Evolutionary conservation across 495 filamentous ascomycete genomes (phyloP).

Genomic region (Tricharina praecox): DNA sequence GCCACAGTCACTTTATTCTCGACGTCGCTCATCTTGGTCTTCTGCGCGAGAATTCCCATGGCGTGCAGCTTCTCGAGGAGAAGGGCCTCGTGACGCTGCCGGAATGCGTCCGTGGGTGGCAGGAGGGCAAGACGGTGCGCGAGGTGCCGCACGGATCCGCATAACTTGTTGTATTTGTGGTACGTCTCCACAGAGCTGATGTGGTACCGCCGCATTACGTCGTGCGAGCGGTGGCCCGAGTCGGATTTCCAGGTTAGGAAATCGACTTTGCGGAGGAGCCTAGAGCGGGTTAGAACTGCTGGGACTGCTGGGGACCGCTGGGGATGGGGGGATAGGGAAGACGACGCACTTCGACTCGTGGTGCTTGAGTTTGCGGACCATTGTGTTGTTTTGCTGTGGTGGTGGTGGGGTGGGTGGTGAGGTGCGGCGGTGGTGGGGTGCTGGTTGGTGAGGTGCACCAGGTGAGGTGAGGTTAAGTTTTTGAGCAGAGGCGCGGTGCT

Average conservation of each 20-base stretch:
- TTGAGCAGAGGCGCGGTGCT: no score
- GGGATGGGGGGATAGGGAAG: conserved; percentile 3
- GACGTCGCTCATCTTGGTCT: conserved; percentile 57
- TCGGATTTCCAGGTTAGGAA: conserved; percentile 88
- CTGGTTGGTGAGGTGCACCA: conserved; percentile 7
- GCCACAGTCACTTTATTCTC: conserved; percentile 76
- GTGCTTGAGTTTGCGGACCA: conserved; percentile 85
- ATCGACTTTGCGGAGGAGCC: conserved; percentile 78
- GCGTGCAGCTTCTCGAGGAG: conserved; percentile 77
- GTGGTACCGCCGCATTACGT: conserved; percentile 66
- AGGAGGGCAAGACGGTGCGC: conserved; percentile 72
- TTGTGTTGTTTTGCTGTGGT: conserved; percentile 35
- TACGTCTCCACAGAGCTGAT: conserved; percentile 77
- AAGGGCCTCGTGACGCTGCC: conserved; percentile 62
- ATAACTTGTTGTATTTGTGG: conserved; percentile 72
- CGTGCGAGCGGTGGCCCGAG: conserved; percentile 61
- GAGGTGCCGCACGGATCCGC: conserved; percentile 68
- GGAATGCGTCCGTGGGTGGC: conserved; percentile 56
- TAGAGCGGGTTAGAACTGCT: conserved; percentile 14
- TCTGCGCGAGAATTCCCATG: conserved; percentile 67
- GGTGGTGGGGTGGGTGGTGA: no score
- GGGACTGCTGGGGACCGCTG: conserved; percentile 1
- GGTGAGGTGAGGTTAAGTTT: not conserved
- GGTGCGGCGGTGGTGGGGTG: no score
- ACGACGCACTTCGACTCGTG: conserved; percentile 61